Conservation (phyloP, 2,329 filamentous ascomycete genomes). For the Phialemonium atrogriseum region DNA sequence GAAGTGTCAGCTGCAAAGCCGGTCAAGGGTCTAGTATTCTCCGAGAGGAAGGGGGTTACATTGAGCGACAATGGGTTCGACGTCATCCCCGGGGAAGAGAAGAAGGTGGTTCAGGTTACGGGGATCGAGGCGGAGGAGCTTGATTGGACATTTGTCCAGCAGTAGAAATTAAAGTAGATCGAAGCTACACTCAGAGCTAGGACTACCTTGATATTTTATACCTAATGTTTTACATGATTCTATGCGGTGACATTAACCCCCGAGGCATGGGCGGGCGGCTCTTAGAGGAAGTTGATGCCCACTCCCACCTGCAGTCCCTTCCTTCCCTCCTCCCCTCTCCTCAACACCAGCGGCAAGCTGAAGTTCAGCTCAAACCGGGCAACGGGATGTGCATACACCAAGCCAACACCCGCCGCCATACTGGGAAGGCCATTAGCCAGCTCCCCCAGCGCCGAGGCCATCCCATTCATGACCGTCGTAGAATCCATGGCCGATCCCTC, state of each 20-base stretch:
- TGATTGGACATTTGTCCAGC: constrained; percentile 13
- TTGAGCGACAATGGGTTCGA: constrained; percentile 53
- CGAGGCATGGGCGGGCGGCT: no score
- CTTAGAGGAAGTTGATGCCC: constrained; percentile 89
- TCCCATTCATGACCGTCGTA: constrained; percentile 40
- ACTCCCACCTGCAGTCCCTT: constrained; percentile 96
- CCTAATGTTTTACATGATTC: not conserved
- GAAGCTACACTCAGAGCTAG: no score
- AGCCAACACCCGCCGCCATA: constrained; percentile 74
- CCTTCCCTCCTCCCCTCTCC: constrained; percentile 75
- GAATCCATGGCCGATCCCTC: constrained; percentile 32
- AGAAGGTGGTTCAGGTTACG: constrained; percentile 15
- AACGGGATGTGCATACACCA: constrained; percentile 91
- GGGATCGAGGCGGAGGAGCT: constrained; percentile 6
- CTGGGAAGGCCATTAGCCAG: constrained; percentile 72
- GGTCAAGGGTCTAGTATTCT: constrained; percentile 48
- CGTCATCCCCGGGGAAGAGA: constrained; percentile 37
- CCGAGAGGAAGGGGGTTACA: constrained; percentile 33
- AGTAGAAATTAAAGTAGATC: no score
- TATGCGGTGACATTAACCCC: not conserved
- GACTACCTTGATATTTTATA: no score
- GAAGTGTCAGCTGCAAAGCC: constrained; percentile 32
- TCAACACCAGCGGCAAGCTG: constrained; percentile 72
- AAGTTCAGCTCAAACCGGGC: constrained; percentile 96
- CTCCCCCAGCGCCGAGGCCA: constrained; percentile 57